phyloP scores from a whole-genome alignment of 202 grass and related monocot species.

The Schoenoplectus triqueter region DNA sequence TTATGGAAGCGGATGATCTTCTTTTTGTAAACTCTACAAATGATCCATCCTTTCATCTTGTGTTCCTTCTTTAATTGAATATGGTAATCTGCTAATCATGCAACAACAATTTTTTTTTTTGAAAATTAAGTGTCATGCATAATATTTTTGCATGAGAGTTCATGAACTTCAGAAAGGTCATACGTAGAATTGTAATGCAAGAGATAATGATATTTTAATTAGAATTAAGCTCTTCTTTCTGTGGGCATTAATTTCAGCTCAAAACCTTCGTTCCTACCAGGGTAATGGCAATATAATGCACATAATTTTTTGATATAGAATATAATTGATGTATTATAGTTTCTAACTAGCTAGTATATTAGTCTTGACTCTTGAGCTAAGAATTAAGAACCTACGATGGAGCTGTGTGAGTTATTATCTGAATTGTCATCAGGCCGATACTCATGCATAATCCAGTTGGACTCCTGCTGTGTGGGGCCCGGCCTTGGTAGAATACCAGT shows the following conservation, averaged over 20 bases:
- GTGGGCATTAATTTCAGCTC: too few relatives aligned
- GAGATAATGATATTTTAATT: background rate
- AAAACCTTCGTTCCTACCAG: too few relatives aligned
- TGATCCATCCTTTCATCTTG: conserved; percentile 93
- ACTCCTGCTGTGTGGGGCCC: conserved; percentile 67
- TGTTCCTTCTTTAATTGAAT: conserved; percentile 38
- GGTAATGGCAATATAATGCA: background rate
- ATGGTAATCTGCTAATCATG: conserved; percentile 13
- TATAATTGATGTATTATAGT: background rate
- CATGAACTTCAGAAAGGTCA: background rate
- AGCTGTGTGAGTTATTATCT: conserved; percentile 13
- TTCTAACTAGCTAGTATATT: background rate
- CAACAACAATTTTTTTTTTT: background rate
- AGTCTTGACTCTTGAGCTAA: background rate
- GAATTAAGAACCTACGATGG: conserved; percentile 43
- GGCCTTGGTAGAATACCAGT: conserved; percentile 83
- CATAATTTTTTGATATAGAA: too few relatives aligned
- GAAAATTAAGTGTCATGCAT: background rate
- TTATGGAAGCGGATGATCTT: conserved; percentile 50
- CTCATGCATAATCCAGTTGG: conserved; percentile 54
- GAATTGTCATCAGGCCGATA: conserved; percentile 57
- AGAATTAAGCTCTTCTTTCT: background rate
- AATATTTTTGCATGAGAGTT: background rate
- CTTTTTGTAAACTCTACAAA: conserved; percentile 94
- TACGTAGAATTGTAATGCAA: background rate